A percentile compares a stretch with the other conserved stretches of the same genome.
Conservation (phyloP, 352 stramenopile genomes). For the Phytophthora lateralis region DNA sequence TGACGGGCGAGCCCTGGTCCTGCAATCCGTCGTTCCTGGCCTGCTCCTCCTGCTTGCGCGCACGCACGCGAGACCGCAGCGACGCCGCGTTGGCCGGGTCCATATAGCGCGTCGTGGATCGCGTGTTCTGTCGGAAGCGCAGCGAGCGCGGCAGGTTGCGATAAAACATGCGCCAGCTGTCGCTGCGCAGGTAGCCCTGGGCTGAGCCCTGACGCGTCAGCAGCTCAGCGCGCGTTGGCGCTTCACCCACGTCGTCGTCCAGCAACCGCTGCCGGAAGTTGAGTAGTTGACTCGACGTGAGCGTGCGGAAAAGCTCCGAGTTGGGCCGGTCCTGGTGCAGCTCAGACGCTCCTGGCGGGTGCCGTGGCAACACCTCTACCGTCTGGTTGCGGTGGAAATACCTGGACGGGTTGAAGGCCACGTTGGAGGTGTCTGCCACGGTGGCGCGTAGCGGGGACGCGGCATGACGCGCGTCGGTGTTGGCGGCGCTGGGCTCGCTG, state of each 20-base stretch:
- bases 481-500: constrained; percentile 13
- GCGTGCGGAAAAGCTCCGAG: constrained; percentile 73
- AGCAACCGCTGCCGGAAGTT: constrained; percentile 61
- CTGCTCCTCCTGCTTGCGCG: constrained; percentile 55
- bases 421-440: constrained; percentile 8
- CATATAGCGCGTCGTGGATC: constrained; percentile 79
- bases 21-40: constrained; percentile 37
- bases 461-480: constrained; percentile 5
- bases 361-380: constrained; percentile 65
- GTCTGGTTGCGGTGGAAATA: constrained; percentile 81
- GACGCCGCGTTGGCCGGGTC: constrained; percentile 72
- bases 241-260: constrained; percentile 47
- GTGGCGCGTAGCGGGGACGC: constrained; percentile 16
- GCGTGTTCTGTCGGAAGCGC: constrained; percentile 78
- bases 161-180: constrained; percentile 70
- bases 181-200: constrained; percentile 34
- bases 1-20: constrained; percentile 31
- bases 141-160: constrained; percentile 68
- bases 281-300: constrained; percentile 70
- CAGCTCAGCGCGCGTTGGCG: constrained; percentile 24
- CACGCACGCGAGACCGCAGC: constrained; percentile 56
- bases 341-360: constrained; percentile 16
- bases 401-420: constrained; percentile 22
- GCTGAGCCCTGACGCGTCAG: constrained; percentile 11
- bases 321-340: constrained; percentile 54